These are phyloP conservation scores for Solanum peruvianum DNA, from an alignment of 257 asterid genomes.

Conservation along the genomic window DNA sequence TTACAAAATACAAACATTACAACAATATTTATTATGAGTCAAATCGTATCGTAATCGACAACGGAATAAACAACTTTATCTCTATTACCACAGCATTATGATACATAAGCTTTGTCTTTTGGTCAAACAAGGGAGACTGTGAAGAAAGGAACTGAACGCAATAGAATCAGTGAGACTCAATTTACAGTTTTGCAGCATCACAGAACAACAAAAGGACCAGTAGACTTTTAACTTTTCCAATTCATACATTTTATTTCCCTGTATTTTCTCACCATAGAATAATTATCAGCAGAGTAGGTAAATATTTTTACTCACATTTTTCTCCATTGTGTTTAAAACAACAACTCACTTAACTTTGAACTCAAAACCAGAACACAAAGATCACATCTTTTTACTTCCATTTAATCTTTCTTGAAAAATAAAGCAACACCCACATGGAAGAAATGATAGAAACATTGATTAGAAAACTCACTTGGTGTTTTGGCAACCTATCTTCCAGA, in stretches of 20 bases:
- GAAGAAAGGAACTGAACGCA: constrained; percentile 10
- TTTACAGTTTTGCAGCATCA: constrained; percentile 13
- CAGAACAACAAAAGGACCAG: constrained; percentile 2
- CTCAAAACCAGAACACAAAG: not conserved
- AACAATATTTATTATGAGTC: constrained; percentile 23
- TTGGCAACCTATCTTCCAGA: constrained; percentile 89
- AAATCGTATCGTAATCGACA: constrained; percentile 23
- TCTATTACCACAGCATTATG: not conserved
- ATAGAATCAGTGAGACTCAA: constrained; percentile 11
- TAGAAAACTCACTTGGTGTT: constrained; percentile 63
- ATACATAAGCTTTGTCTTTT: not conserved
- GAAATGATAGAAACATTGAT: not conserved
- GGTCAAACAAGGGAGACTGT: constrained; percentile 16
- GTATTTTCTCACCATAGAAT: not conserved
- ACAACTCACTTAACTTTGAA: not conserved
- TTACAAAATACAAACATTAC: constrained; percentile 23
- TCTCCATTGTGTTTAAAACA: not conserved
- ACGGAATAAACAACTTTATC: constrained; percentile 1
- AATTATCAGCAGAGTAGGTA: not conserved
- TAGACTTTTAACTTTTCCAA: constrained; percentile 1
- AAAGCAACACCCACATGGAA: not conserved
- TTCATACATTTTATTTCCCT: constrained; percentile 11
- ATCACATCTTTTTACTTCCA: not conserved
- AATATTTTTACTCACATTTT: not conserved
- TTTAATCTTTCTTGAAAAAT: not conserved